A percentile compares a stretch with the other conserved stretches of the same genome.
Evolutionary conservation across 2,329 filamentous ascomycete species (phyloP).

Genomic region (Incumbomyces delicatus): DNA sequence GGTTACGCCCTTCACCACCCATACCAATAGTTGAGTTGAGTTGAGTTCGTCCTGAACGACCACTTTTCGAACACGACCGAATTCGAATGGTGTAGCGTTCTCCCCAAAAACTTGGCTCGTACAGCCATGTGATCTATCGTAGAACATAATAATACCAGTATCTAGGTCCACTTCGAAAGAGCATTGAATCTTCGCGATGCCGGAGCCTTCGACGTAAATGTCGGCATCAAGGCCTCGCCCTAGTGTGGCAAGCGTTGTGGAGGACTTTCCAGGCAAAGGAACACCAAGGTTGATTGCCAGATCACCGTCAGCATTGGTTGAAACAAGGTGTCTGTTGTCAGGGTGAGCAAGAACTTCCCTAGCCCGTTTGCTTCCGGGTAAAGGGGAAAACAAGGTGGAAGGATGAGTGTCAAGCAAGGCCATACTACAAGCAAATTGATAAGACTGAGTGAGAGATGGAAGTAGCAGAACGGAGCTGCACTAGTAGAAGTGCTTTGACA

Average conservation of each 20-base stretch:
- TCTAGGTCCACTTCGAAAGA: background rate
- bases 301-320: constrained; percentile 16
- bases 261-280: constrained; percentile 9
- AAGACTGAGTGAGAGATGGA: background rate
- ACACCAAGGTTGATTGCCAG: constrained; percentile 6
- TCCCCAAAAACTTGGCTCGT: constrained; percentile 15
- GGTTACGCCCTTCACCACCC: constrained; percentile 9
- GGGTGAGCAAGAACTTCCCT: constrained; percentile 8
- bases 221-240: background rate
- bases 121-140: constrained; percentile 11
- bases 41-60: constrained; percentile 13
- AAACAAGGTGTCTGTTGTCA: background rate
- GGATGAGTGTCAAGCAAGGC: background rate
- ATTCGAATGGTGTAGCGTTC: constrained; percentile 12
- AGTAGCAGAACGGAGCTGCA: too few species aligned
- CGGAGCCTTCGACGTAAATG: background rate
- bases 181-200: background rate
- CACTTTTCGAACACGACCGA: constrained; percentile 12
- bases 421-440: background rate
- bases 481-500: too few species aligned
- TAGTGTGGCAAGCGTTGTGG: background rate
- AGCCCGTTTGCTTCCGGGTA: background rate
- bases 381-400: constrained; percentile 5
- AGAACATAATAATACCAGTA: background rate
- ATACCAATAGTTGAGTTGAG: constrained; percentile 10